Conservation (phyloP, 371 early-diverging fungal genomes). For the Circinella minor region DNA sequence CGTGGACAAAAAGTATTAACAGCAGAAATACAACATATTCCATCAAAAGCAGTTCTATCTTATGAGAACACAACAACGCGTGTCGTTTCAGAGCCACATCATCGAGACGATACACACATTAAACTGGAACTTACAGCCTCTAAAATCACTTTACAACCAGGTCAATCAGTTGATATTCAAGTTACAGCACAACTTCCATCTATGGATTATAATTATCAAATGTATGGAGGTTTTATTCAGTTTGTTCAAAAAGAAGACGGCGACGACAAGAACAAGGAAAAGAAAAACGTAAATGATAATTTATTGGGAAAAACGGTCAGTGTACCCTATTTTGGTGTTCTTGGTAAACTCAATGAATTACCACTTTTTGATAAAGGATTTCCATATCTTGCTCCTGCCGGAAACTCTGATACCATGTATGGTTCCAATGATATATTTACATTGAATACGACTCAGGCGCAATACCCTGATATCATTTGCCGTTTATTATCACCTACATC, state of each 20-base stretch:
- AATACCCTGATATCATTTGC: constrained; percentile 23
- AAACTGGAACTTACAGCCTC: constrained; percentile 34
- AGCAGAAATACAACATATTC: constrained; percentile 27
- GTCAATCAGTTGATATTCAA: constrained; percentile 37
- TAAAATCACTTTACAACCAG: constrained; percentile 37
- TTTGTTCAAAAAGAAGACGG: constrained; percentile 9
- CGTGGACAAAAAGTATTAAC: constrained; percentile 43
- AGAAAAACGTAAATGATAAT: no score
- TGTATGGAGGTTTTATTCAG: constrained; percentile 49
- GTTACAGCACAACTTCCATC: constrained; percentile 42
- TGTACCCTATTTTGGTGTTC: constrained; percentile 64
- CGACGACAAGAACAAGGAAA: constrained; percentile 1
- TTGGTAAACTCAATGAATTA: constrained; percentile 51
- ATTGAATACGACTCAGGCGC: constrained; percentile 13
- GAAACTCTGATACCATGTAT: constrained; percentile 15
- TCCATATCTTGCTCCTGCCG: constrained; percentile 31
- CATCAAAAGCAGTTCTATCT: constrained; percentile 44
- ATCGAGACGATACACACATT: constrained; percentile 31
- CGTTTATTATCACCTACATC: constrained; percentile 26
- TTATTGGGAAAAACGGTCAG: constrained; percentile 3
- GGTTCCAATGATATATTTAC: constrained; percentile 14
- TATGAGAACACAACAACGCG: constrained; percentile 28
- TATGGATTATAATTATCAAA: constrained; percentile 29
- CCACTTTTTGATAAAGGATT: constrained; percentile 43
- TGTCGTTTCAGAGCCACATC: constrained; percentile 24